Evolutionary conservation across 2,329 filamentous ascomycete species (phyloP).

Genomic region (Colletotrichum brevisporum): DNA sequence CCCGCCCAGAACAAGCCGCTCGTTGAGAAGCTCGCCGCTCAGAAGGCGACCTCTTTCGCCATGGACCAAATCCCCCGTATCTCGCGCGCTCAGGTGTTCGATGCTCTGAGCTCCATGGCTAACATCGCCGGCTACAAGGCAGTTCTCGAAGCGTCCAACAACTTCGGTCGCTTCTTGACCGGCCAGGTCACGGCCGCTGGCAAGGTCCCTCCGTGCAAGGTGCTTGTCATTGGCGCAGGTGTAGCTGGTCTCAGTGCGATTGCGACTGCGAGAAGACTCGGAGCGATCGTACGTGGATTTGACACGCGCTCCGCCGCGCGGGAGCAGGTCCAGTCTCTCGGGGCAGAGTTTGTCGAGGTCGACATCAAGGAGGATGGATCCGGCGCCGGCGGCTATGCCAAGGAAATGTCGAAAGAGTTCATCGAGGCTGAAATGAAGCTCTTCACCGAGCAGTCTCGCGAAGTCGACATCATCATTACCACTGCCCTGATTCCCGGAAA

Average conservation of each 20-base stretch:
- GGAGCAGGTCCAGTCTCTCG: conserved; percentile 91
- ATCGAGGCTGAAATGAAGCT: conserved; percentile 94
- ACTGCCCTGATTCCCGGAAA: conserved; percentile 92
- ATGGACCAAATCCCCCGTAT: conserved; percentile 96
- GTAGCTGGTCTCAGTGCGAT: conserved; percentile 92
- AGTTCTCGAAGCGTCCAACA: conserved; percentile 89
- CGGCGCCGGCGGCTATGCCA: conserved; percentile 89
- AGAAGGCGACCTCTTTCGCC: conserved; percentile 83
- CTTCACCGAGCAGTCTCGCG: conserved; percentile 87
- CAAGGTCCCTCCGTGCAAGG: conserved; percentile 91
- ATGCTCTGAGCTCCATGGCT: conserved; percentile 92
- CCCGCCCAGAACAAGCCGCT: conserved; percentile 84
- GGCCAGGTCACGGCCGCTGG: conserved; percentile 93
- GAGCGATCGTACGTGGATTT: conserved; percentile 90
- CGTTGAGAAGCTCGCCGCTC: conserved; percentile 79
- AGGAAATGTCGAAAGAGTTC: conserved; percentile 95
- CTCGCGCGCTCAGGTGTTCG: conserved; percentile 89
- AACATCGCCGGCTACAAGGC: conserved; percentile 96
- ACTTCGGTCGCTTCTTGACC: conserved; percentile 89
- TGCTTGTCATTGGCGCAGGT: conserved; percentile 90
- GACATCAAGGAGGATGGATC: conserved; percentile 87
- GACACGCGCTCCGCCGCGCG: conserved; percentile 90
- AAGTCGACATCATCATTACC: conserved; percentile 93
- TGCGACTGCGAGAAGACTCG: conserved; percentile 86
- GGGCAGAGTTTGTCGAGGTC: conserved; percentile 91